Conservation (phyloP, 2,329 filamentous ascomycete species). For the Talaromyces sp. region DNA sequence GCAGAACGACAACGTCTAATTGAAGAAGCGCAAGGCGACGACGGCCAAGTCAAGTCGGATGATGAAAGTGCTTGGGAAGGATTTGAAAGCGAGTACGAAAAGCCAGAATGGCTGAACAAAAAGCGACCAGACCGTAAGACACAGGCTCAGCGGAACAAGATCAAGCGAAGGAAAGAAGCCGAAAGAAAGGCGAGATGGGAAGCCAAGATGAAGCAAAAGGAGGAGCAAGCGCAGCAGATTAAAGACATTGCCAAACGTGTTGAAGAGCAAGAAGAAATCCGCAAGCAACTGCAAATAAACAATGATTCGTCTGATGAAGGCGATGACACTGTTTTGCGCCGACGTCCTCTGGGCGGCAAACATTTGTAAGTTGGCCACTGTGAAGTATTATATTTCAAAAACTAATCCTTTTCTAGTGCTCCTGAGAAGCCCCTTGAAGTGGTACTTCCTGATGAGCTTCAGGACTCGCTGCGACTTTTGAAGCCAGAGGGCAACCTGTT, state of each 20-base stretch:
- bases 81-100: slow-evolving; percentile 73
- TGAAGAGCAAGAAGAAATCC: slow-evolving; percentile 47
- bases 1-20: slow-evolving; percentile 63
- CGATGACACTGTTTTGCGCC: slow-evolving; percentile 61
- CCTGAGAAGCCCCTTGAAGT: slow-evolving; percentile 78
- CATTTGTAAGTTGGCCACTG: slow-evolving; percentile 31
- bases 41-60: slow-evolving; percentile 70
- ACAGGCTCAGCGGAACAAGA: slow-evolving; percentile 77
- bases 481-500: slow-evolving; percentile 96
- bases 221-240: slow-evolving; percentile 66
- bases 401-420: slow-evolving; percentile 24
- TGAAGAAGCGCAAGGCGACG: slow-evolving; percentile 67
- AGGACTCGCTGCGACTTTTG: slow-evolving; percentile 73
- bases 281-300: slow-evolving; percentile 26
- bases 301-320: slow-evolving; percentile 45
- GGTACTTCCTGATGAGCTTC: slow-evolving; percentile 73
- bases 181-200: slow-evolving; percentile 74
- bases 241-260: slow-evolving; percentile 59
- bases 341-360: slow-evolving; percentile 63
- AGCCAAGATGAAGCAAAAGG: slow-evolving; percentile 65
- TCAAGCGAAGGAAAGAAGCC: slow-evolving; percentile 81
- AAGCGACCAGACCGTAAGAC: slow-evolving; percentile 85
- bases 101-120: slow-evolving; percentile 59
- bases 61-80: slow-evolving; percentile 91
- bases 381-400: background rate